Base-by-base conservation (phyloP, 495 filamentous ascomycete species). In the Penicillium argentinense region DNA sequence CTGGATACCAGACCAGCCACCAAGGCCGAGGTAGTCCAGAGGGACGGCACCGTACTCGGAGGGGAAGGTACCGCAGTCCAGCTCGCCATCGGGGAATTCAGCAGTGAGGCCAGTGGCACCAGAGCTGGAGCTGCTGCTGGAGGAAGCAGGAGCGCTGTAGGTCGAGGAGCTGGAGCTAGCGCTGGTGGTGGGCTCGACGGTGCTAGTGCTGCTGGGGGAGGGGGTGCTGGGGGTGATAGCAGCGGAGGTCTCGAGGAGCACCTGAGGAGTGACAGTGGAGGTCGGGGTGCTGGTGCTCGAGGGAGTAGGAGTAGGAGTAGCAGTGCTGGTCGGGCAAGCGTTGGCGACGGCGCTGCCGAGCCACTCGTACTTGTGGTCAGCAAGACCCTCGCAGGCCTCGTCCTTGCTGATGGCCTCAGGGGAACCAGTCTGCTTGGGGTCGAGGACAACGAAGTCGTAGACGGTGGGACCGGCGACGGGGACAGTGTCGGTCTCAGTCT, bases 1-100 rank as follows among this genome's bases (percentile, higher is more conserved):
- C 66, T 93, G 88, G 53, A 97, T 76, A 64, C 91, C 90, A 45
- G 81, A 84, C 85, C 84, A 98, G 47, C 90, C 90, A 41, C 74
- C 78, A 11, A 87, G 69, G 17, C 75, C 75, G 5, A 86, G 69
- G 77, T 86, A 95, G 33, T 75, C 55, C 17, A 95, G 68, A 42
- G 79, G 29, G 16, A 96, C 57, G 1, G 95, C 85, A 59, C 93
- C 93, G 58, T 95, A 97, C 0, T 81, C 74, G 9, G 83, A 83
- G 18, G 95, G 95, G 74, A 97, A 93, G 0, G 71, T 59, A 39
- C 62, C 57, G 67, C 93, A 98, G 51, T 76, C 68, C 24, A 91
- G 44, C 53, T 84, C 70, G 39, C 88, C 89, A 69, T 85, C 81
- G 9, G 88, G 89, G 78, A 97, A 97, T 4, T 83, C 73, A 5